phyloP scores from a whole-genome alignment of 2,329 filamentous ascomycete species.

The Furcasterigmium furcatum region DNA sequence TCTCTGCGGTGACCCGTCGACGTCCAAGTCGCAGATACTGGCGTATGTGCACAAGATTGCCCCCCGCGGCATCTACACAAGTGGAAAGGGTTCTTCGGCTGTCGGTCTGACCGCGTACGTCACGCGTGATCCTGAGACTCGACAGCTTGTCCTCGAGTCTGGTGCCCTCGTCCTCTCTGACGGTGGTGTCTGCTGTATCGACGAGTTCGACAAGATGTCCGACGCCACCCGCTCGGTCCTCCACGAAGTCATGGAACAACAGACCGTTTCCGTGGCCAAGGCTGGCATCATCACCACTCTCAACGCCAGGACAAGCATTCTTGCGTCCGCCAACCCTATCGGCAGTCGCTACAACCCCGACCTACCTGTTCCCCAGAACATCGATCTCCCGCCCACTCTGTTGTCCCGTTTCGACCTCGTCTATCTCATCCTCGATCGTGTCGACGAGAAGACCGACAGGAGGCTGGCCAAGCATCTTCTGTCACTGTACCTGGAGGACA shows the following conservation, averaged over 20 bases:
- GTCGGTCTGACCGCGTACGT: conserved; percentile 81
- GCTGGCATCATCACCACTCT: conserved; percentile 96
- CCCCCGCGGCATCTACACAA: conserved; percentile 80
- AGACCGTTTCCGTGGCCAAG: conserved; percentile 82
- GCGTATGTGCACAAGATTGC: conserved; percentile 97
- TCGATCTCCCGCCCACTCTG: conserved; percentile 91
- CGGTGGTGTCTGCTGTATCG: conserved; percentile 80
- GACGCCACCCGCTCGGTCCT: conserved; percentile 76
- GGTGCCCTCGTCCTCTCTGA: conserved; percentile 77
- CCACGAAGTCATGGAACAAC: conserved; percentile 86
- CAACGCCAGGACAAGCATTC: conserved; percentile 91
- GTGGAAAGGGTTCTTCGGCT: conserved; percentile 76
- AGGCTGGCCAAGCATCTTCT: conserved; percentile 88
- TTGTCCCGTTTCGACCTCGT: conserved; percentile 96
- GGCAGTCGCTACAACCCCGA: conserved; percentile 97
- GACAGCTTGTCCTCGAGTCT: conserved; percentile 77
- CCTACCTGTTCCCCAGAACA: conserved; percentile 94
- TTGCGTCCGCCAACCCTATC: conserved; percentile 96
- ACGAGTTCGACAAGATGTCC: conserved; percentile 86
- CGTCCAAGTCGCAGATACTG: conserved; percentile 90
- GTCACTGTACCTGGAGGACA: conserved; percentile 95
- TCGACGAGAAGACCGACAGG: conserved; percentile 86
- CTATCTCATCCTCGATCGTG: conserved; percentile 90
- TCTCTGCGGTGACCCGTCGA: conserved; percentile 95
- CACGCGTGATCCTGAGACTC: conserved; percentile 75